These are phyloP conservation scores for Diplotaxis tenuifolia DNA, from an alignment of 345 rosid genomes.

Conservation along the genomic window DNA sequence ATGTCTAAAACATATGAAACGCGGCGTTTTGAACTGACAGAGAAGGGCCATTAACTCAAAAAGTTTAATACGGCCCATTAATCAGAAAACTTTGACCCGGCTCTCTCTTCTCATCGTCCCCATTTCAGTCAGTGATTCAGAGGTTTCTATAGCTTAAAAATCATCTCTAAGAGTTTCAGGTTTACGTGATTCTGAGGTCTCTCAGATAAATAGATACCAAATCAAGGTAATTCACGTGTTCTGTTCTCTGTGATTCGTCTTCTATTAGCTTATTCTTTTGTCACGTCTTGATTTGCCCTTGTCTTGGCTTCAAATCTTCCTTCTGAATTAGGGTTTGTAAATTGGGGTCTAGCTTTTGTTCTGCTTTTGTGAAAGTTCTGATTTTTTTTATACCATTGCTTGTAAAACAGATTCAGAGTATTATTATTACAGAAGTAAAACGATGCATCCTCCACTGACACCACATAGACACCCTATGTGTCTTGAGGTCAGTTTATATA, in stretches of 20 bases:
- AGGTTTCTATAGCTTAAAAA: background rate
- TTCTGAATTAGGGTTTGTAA: background rate
- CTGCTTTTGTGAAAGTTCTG: slow-evolving; percentile 8
- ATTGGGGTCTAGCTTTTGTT: background rate
- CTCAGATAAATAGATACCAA: background rate
- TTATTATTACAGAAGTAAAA: slow-evolving; percentile 11
- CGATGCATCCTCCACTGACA: slow-evolving; percentile 93
- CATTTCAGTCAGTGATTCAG: slow-evolving; percentile 2
- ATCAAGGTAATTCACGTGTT: background rate
- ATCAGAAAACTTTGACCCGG: slow-evolving; percentile 4
- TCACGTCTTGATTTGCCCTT: background rate
- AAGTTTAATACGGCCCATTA: background rate
- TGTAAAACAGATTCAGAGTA: background rate
- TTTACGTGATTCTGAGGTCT: too few species aligned
- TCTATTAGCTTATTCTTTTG: background rate
- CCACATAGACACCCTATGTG: slow-evolving; percentile 93
- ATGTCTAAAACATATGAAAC: slow-evolving; percentile 8
- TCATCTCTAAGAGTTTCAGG: background rate
- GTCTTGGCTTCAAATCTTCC: background rate
- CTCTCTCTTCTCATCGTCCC: background rate
- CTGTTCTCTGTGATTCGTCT: background rate
- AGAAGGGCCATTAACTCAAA: background rate
- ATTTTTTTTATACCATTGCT: slow-evolving; percentile 6
- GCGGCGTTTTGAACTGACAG: background rate
- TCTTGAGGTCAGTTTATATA: slow-evolving; percentile 67